Conservation (phyloP, 2,329 filamentous ascomycete genomes). For the Talaromyces sp. region DNA sequence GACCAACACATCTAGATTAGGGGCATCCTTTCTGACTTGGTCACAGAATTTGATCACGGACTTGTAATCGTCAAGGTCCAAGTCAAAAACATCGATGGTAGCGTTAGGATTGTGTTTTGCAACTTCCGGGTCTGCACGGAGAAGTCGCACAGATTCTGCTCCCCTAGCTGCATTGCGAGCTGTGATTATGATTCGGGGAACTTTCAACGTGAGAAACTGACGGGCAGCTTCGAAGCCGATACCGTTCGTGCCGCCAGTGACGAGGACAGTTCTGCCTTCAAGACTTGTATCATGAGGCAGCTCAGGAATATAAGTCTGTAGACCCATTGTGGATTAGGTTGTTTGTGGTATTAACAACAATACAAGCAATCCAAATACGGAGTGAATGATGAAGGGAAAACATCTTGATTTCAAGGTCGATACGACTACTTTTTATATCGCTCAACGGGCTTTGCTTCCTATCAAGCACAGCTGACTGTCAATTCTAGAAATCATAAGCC, state of each 20-base stretch:
- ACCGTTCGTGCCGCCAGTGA: conserved; percentile 51
- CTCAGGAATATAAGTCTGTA: conserved; percentile 7
- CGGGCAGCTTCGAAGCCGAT: conserved; percentile 46
- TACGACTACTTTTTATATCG: neutral
- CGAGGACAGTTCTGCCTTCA: conserved; percentile 41
- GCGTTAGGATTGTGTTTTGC: conserved; percentile 34
- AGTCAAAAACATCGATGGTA: conserved; percentile 44
- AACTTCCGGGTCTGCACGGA: conserved; percentile 24
- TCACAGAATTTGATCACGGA: conserved; percentile 17
- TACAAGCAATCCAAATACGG: neutral
- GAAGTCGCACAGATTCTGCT: conserved; percentile 31
- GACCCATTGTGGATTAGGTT: neutral
- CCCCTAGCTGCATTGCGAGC: conserved; percentile 47
- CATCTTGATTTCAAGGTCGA: neutral
- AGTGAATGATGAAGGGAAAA: neutral
- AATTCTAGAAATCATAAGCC: neutral
- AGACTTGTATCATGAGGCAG: conserved; percentile 14
- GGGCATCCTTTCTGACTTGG: conserved; percentile 17
- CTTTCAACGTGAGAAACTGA: conserved; percentile 39
- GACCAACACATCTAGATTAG: conserved; percentile 20
- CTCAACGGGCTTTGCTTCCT: neutral
- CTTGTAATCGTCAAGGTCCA: conserved; percentile 42
- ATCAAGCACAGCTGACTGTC: neutral
- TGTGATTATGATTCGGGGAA: conserved; percentile 47
- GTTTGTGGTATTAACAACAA: neutral